Conservation (phyloP, 257 asterid genomes). For the Linaria vulgaris region DNA sequence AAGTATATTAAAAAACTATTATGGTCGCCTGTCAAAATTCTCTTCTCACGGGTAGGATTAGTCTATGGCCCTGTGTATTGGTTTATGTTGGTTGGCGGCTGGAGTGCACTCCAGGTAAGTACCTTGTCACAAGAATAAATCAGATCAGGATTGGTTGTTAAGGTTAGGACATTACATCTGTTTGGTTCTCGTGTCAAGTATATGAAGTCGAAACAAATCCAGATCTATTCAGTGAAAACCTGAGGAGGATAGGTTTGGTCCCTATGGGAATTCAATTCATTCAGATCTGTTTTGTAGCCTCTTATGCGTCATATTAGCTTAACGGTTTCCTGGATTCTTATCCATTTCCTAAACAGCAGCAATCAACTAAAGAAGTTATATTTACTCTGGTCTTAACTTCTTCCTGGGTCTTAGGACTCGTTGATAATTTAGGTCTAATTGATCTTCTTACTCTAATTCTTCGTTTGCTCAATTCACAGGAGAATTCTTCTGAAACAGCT, state of each 20-base stretch:
- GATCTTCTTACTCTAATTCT: slow-evolving; percentile 19
- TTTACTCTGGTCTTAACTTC: slow-evolving; percentile 16
- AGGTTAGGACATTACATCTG: no score
- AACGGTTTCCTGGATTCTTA: not conserved
- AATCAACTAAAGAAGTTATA: not conserved
- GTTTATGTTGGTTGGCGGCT: no score
- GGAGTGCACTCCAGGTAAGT: no score
- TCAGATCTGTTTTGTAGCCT: not conserved
- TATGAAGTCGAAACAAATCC: no score
- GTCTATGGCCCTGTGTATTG: no score
- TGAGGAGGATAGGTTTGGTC: not conserved
- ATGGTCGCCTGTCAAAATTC: no score
- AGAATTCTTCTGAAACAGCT: slow-evolving; percentile 27
- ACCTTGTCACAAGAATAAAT: no score
- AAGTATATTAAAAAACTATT: no score
- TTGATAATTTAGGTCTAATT: not conserved
- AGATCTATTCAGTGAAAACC: no score
- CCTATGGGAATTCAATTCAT: not conserved
- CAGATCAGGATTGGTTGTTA: no score
- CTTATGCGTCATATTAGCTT: not conserved
- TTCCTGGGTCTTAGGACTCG: slow-evolving; percentile 3
- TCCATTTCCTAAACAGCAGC: not conserved
- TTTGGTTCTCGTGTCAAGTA: no score
- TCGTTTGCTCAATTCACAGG: slow-evolving; percentile 34
- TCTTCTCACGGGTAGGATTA: no score